Percentiles rank a stretch among this genome's conserved stretches.
These are phyloP conservation scores for Saturnispora gosingensis DNA, from an alignment of 805 yeast genomes.

Conservation along the genomic window DNA sequence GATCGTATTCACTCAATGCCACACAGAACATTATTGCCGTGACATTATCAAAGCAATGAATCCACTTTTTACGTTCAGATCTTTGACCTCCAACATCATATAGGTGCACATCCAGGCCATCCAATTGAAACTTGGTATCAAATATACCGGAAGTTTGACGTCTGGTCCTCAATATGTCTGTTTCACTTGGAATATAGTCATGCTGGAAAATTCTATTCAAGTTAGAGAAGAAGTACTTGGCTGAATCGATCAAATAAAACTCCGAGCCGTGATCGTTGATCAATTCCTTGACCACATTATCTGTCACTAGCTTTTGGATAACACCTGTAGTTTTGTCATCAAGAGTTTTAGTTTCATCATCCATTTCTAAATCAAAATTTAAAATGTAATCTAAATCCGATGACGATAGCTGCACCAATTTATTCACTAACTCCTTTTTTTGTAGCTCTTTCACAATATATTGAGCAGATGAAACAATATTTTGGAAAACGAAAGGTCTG, in stretches of 20 bases:
- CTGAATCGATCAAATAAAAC: constrained; percentile 81
- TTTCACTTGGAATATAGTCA: constrained; percentile 60
- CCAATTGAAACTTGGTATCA: constrained; percentile 72
- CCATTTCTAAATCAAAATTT: constrained; percentile 42
- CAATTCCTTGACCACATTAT: constrained; percentile 49
- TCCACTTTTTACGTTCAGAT: constrained; percentile 94
- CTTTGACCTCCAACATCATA: constrained; percentile 95
- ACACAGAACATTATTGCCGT: constrained; percentile 86
- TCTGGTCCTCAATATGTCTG: constrained; percentile 79
- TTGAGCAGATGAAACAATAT: constrained; percentile 68
- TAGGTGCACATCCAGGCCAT: constrained; percentile 52
- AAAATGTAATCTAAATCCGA: constrained; percentile 37
- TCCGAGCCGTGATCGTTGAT: constrained; percentile 52
- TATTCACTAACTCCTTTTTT: constrained; percentile 35
- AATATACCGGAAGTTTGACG: constrained; percentile 89
- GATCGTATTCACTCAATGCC: constrained; percentile 86
- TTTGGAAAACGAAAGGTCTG: constrained; percentile 70
- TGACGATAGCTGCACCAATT: constrained; percentile 25
- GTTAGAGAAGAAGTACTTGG: constrained; percentile 65
- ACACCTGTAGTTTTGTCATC: constrained; percentile 40
- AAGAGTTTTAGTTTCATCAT: constrained; percentile 35
- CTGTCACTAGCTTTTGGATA: constrained; percentile 44
- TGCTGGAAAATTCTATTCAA: constrained; percentile 49
- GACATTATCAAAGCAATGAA: constrained; percentile 91
- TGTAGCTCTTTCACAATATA: constrained; percentile 58